A percentile compares a stretch with the other conserved stretches of the same genome.
phyloP scores from a whole-genome alignment of 768 basidiomycete species.

The Leccinum uliginosum region DNA sequence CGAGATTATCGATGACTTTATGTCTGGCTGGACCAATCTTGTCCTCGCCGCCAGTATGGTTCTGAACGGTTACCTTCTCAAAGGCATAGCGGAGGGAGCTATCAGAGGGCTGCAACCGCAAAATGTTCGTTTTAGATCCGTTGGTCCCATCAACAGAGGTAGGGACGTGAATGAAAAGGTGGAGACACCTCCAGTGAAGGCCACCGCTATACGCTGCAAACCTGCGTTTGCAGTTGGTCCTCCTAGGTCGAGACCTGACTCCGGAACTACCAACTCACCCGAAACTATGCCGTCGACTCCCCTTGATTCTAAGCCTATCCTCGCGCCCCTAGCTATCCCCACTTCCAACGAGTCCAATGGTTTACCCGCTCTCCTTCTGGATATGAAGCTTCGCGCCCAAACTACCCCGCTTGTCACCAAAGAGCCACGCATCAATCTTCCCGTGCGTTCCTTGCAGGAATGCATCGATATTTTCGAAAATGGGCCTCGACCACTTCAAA shows the following conservation, averaged over 20 bases:
- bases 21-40: constrained; percentile 84
- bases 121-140: constrained; percentile 27
- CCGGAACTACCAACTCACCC: constrained; percentile 16
- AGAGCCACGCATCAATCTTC: constrained; percentile 10
- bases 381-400: constrained; percentile 33
- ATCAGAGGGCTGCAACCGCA: constrained; percentile 30
- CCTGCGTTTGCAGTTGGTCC: constrained; percentile 27
- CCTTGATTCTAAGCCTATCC: constrained; percentile 12
- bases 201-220: constrained; percentile 11
- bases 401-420: constrained; percentile 12
- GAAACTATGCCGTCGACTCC: constrained; percentile 15
- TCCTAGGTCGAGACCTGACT: constrained; percentile 17
- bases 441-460: constrained; percentile 61
- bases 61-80: constrained; percentile 90
- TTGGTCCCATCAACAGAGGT: constrained; percentile 18
- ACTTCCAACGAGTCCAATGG: constrained; percentile 18
- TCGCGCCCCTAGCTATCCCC: constrained; percentile 24
- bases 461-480: constrained; percentile 78
- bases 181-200: constrained; percentile 11
- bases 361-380: constrained; percentile 27
- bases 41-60: constrained; percentile 80
- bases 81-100: constrained; percentile 67
- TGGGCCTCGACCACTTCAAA: constrained; percentile 57
- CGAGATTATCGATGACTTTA: constrained; percentile 75
- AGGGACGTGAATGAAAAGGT: constrained; percentile 20